phyloP scores from a whole-genome alignment of 2,329 filamentous ascomycete species.

The Cryphonectria nitschkei region DNA sequence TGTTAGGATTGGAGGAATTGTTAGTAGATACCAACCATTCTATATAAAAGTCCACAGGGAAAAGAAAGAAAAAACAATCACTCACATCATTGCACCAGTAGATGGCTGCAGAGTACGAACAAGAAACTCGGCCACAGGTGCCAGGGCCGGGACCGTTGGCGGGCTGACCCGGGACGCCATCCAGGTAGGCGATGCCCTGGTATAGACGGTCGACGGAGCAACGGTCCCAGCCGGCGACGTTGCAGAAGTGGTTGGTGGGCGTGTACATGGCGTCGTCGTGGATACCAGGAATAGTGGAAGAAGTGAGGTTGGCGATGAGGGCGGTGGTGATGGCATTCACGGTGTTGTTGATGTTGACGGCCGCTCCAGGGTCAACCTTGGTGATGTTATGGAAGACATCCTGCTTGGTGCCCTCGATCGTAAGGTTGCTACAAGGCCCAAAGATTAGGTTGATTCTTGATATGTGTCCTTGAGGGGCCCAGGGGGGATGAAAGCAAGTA shows the following conservation, averaged over 20 bases:
- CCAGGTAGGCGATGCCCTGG: conserved; percentile 30
- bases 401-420: conserved; percentile 2
- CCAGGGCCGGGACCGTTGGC: conserved; percentile 28
- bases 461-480: background rate
- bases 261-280: background rate
- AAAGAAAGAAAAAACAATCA: background rate
- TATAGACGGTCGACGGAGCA: conserved; percentile 9
- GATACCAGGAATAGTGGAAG: conserved; percentile 29
- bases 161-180: conserved; percentile 24
- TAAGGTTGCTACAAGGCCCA: background rate
- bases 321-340: background rate
- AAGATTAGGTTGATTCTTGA: background rate
- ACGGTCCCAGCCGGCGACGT: background rate
- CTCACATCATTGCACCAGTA: conserved; percentile 36
- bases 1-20: background rate
- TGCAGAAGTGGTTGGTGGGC: conserved; percentile 30
- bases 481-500: background rate
- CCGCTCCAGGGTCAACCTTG: background rate
- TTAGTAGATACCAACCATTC: background rate
- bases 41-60: no score
- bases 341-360: conserved; percentile 24
- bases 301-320: background rate
- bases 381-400: conserved; percentile 1
- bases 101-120: conserved; percentile 30
- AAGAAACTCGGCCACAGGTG: conserved; percentile 32